phyloP scores from a whole-genome alignment of 2,329 filamentous ascomycete genomes.

The Westerdykella ornata region DNA sequence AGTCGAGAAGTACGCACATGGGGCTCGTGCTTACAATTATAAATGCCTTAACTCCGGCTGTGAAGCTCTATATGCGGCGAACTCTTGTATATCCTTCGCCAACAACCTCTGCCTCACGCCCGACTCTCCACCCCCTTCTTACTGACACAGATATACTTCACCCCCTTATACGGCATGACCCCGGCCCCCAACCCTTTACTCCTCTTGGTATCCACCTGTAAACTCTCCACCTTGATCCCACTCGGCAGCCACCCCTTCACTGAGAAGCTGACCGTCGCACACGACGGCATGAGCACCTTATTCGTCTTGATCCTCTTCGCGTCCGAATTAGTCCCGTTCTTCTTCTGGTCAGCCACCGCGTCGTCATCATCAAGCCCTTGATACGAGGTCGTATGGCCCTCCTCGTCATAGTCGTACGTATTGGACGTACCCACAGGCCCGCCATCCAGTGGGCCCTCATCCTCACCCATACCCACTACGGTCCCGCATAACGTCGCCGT shows the following conservation, averaged over 20 bases:
- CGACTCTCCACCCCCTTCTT: conserved; percentile 47
- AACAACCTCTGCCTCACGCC: not conserved
- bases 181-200: conserved; percentile 80
- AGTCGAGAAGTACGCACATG: too few species aligned
- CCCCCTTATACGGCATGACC: conserved; percentile 93
- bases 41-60: too few species aligned
- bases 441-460: conserved; percentile 40
- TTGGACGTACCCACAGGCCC: conserved; percentile 14
- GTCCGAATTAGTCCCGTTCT: conserved; percentile 34
- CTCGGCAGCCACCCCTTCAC: conserved; percentile 60
- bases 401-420: conserved; percentile 31
- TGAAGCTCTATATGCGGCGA: too few species aligned
- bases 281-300: conserved; percentile 44
- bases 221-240: conserved; percentile 56
- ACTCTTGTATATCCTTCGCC: too few species aligned
- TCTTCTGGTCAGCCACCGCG: conserved; percentile 15
- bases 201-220: conserved; percentile 63
- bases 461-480: conserved; percentile 58
- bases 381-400: conserved; percentile 20
- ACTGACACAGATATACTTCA: conserved; percentile 85
- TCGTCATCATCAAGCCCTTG: conserved; percentile 17
- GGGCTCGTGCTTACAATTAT: too few species aligned
- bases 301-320: conserved; percentile 54
- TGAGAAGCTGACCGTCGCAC: conserved; percentile 43
- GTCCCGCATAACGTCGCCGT: conserved; percentile 73